phyloP scores from a whole-genome alignment of 305 asterid species.

The Fraxinus sp. region DNA sequence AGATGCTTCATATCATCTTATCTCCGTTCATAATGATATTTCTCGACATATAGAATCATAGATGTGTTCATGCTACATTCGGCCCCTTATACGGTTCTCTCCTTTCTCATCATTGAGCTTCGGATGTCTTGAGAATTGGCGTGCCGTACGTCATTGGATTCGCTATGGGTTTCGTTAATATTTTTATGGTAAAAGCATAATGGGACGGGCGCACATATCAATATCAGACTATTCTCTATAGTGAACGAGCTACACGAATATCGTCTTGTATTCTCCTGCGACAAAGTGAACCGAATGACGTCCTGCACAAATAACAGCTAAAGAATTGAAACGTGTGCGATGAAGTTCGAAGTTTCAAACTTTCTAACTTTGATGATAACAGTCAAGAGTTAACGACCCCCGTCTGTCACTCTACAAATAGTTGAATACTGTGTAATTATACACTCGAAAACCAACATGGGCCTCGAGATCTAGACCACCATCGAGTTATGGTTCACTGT shows the following conservation, averaged over 20 bases:
- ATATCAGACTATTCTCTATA: background rate
- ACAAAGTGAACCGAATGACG: background rate
- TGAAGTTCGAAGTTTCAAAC: background rate
- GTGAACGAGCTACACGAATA: background rate
- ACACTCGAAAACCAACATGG: conserved; percentile 19
- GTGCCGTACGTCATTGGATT: background rate
- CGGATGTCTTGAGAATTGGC: background rate
- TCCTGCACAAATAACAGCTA: background rate
- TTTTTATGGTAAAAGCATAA: background rate
- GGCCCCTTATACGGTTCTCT: background rate
- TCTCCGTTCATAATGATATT: background rate
- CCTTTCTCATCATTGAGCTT: background rate
- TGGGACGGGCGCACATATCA: background rate
- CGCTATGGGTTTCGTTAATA: background rate
- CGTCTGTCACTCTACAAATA: background rate
- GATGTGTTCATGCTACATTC: background rate
- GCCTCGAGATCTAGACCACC: conserved; percentile 40
- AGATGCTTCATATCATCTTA: background rate
- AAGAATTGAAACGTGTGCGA: background rate
- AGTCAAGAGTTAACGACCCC: background rate
- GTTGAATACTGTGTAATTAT: background rate
- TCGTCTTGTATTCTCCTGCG: background rate
- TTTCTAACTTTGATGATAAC: background rate
- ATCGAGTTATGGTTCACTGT: conserved; percentile 46
- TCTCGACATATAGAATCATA: background rate